phyloP scores from a whole-genome alignment of 2,329 filamentous ascomycete species.

The Alternaria tenuissima region DNA sequence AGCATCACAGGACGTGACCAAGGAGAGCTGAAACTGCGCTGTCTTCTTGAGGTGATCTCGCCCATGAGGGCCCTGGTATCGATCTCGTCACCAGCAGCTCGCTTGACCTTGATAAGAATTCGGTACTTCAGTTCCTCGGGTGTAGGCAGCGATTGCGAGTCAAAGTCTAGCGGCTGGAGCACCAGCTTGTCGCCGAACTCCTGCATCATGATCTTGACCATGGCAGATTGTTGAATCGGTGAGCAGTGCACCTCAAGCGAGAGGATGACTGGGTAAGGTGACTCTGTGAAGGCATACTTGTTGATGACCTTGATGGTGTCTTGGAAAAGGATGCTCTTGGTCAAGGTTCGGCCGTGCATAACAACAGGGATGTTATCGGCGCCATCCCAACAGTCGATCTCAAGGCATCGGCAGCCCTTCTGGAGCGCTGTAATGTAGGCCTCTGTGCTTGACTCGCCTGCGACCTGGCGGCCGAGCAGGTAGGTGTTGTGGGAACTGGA shows the following conservation, averaged over 20 bases:
- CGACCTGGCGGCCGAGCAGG: conserved; percentile 87
- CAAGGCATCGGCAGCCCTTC: conserved; percentile 91
- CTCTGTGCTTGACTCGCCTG: conserved; percentile 89
- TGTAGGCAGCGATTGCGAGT: conserved; percentile 75
- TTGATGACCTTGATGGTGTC: conserved; percentile 94
- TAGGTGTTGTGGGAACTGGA: conserved; percentile 99
- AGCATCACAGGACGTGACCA: conserved; percentile 69
- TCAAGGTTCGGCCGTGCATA: conserved; percentile 88
- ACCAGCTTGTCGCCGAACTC: conserved; percentile 84
- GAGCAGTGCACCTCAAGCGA: conserved; percentile 96
- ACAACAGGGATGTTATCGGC: conserved; percentile 86
- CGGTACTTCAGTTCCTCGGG: conserved; percentile 84
- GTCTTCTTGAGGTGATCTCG: conserved; percentile 49
- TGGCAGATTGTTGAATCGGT: conserved; percentile 79
- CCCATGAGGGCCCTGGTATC: conserved; percentile 45
- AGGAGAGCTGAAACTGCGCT: conserved; percentile 80
- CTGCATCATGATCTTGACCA: conserved; percentile 89
- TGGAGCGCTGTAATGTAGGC: conserved; percentile 90
- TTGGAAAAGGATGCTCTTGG: conserved; percentile 85
- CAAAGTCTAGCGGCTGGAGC: conserved; percentile 74
- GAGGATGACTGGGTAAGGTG: conserved; percentile 89
- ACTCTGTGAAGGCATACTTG: conserved; percentile 89
- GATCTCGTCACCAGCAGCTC: conserved; percentile 64
- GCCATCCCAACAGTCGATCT: conserved; percentile 98
- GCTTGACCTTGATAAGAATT: conserved; percentile 95